These are phyloP conservation scores for Aspergillus egyptiacus DNA, from an alignment of 495 filamentous ascomycete species.

Conservation along the genomic window DNA sequence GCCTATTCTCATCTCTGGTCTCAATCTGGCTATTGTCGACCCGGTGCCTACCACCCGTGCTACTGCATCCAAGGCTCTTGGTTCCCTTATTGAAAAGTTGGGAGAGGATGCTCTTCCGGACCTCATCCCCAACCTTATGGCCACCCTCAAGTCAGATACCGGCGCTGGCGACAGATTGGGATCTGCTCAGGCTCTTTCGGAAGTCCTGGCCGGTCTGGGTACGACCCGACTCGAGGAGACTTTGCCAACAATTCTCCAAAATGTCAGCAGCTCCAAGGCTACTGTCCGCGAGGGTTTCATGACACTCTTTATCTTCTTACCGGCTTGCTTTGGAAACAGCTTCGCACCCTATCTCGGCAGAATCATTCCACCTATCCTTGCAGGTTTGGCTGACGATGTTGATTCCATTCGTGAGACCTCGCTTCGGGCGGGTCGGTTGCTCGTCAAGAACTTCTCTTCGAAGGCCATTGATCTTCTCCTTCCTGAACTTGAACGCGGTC, in stretches of 20 bases:
- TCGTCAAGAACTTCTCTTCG: conserved; percentile 97
- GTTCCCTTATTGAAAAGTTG: conserved; percentile 92
- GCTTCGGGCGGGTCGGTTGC: conserved; percentile 80
- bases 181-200: conserved; percentile 92
- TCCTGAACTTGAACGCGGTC: conserved; percentile 88
- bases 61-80: conserved; percentile 91
- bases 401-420: conserved; percentile 94
- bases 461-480: conserved; percentile 89
- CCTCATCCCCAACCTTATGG: conserved; percentile 95
- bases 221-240: conserved; percentile 92
- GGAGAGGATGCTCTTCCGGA: conserved; percentile 96
- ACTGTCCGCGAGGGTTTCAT: conserved; percentile 96
- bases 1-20: conserved; percentile 84
- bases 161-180: conserved; percentile 92
- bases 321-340: conserved; percentile 97
- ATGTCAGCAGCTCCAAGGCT: conserved; percentile 84
- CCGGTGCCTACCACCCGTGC: conserved; percentile 96
- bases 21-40: conserved; percentile 85
- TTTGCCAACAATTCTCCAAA: conserved; percentile 91
- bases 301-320: conserved; percentile 98
- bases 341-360: conserved; percentile 92
- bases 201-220: conserved; percentile 91
- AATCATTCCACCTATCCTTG: conserved; percentile 93
- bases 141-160: conserved; percentile 93
- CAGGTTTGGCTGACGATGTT: conserved; percentile 90